Conservation (phyloP, 2,329 filamentous ascomycete genomes). For the Cryphonectria parasitica region DNA sequence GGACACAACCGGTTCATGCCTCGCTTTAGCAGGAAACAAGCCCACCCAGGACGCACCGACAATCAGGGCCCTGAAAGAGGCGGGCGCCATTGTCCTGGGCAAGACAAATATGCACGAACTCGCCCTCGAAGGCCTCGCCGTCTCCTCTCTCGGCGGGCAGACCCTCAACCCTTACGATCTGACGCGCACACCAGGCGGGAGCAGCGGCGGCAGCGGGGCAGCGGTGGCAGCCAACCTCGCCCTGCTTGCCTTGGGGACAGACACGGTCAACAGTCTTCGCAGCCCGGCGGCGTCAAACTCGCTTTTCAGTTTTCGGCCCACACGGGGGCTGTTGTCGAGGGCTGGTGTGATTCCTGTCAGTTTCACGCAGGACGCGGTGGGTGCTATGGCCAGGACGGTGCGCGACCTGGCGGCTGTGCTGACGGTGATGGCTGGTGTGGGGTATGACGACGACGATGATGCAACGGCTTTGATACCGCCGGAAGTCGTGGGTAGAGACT, state of each 20-base stretch:
- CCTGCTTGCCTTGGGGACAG: constrained; percentile 61
- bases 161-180: constrained; percentile 69
- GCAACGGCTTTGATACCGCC: constrained; percentile 52
- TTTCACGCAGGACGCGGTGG: constrained; percentile 58
- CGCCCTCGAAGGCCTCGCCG: constrained; percentile 64
- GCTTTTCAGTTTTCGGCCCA: constrained; percentile 63
- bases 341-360: constrained; percentile 60
- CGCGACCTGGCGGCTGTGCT: constrained; percentile 55
- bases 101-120: constrained; percentile 67
- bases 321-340: constrained; percentile 53
- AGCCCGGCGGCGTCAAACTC: constrained; percentile 65
- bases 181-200: constrained; percentile 67
- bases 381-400: constrained; percentile 56
- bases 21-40: constrained; percentile 51
- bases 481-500: constrained; percentile 48
- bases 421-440: constrained; percentile 56
- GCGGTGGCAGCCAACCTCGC: constrained; percentile 60
- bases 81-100: constrained; percentile 61
- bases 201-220: constrained; percentile 65
- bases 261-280: constrained; percentile 65
- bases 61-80: constrained; percentile 51
- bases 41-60: constrained; percentile 53
- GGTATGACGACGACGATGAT: constrained; percentile 56
- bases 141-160: constrained; percentile 66
- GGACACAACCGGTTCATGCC: constrained; percentile 60